phyloP scores from a whole-genome alignment of 305 asterid genomes.

The Solanum hybrid region DNA sequence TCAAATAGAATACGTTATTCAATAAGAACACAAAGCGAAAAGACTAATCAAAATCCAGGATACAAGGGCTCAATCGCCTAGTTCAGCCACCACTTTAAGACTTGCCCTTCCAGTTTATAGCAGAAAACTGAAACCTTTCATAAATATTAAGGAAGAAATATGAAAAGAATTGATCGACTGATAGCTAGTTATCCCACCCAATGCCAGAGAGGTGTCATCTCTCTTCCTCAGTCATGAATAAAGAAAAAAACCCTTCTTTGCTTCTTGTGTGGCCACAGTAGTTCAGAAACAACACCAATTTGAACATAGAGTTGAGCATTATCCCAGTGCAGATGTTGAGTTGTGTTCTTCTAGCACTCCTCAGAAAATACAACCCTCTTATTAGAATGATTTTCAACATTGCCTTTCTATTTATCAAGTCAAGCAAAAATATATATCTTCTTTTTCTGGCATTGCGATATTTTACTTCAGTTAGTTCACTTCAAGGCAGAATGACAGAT shows the following conservation, averaged over 20 bases:
- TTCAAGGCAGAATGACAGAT: background rate
- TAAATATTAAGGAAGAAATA: background rate
- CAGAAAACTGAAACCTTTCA: background rate
- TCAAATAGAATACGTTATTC: background rate
- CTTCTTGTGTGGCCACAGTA: background rate
- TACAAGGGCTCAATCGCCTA: background rate
- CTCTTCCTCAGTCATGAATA: background rate
- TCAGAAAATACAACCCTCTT: background rate
- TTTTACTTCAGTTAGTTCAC: background rate
- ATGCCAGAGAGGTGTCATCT: background rate
- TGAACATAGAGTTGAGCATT: background rate
- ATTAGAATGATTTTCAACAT: background rate
- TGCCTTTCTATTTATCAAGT: background rate
- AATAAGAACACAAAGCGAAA: background rate
- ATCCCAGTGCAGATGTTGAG: background rate
- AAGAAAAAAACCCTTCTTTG: background rate
- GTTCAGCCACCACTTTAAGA: background rate
- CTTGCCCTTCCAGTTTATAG: background rate
- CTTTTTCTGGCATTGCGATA: background rate
- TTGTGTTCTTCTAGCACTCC: background rate
- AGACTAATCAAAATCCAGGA: background rate
- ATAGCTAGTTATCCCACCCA: background rate
- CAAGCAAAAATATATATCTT: background rate
- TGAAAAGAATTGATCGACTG: background rate
- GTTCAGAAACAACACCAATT: background rate